phyloP scores from a whole-genome alignment of 1,284 basidiomycete species.

The Cystobasidium slooffiae region DNA sequence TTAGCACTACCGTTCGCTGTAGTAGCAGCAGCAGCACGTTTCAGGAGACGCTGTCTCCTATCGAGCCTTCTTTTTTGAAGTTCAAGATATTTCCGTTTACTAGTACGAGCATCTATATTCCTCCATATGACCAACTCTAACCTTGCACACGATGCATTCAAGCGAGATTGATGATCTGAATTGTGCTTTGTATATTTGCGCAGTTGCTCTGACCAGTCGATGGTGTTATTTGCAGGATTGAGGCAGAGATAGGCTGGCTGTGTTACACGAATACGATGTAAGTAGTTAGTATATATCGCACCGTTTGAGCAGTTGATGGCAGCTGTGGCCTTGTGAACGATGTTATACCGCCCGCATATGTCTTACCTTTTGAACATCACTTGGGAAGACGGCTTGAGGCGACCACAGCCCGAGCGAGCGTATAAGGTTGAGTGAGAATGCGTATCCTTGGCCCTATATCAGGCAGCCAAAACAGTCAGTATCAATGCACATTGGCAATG shows the following conservation, averaged over 20 bases:
- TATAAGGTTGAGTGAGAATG: conserved; percentile 38
- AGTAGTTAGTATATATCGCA: neutral
- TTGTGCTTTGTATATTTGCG: conserved; percentile 57
- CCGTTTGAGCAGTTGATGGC: neutral
- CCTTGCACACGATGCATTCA: conserved; percentile 23
- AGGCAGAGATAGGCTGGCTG: conserved; percentile 35
- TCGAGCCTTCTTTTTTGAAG: conserved; percentile 22
- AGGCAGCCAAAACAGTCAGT: neutral
- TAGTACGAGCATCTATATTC: conserved; percentile 17
- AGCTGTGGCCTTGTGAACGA: neutral
- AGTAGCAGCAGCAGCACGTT: conserved; percentile 7
- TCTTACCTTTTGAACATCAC: conserved; percentile 35
- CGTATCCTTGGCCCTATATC: conserved; percentile 26
- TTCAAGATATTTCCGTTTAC: conserved; percentile 9
- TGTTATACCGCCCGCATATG: neutral
- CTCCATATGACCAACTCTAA: conserved; percentile 37
- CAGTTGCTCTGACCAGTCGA: conserved; percentile 55
- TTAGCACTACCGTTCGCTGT: neutral
- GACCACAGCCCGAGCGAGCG: conserved; percentile 43
- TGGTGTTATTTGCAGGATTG: conserved; percentile 10
- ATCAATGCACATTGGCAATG: neutral
- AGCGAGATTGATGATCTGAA: conserved; percentile 43
- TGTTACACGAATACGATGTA: neutral
- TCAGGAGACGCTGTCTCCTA: conserved; percentile 5
- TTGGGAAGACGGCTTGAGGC: conserved; percentile 26